Percentiles rank a stretch among this genome's conserved stretches.
Evolutionary conservation across 2,329 filamentous ascomycete species (phyloP).

Genomic region (Cladosporium sp.): DNA sequence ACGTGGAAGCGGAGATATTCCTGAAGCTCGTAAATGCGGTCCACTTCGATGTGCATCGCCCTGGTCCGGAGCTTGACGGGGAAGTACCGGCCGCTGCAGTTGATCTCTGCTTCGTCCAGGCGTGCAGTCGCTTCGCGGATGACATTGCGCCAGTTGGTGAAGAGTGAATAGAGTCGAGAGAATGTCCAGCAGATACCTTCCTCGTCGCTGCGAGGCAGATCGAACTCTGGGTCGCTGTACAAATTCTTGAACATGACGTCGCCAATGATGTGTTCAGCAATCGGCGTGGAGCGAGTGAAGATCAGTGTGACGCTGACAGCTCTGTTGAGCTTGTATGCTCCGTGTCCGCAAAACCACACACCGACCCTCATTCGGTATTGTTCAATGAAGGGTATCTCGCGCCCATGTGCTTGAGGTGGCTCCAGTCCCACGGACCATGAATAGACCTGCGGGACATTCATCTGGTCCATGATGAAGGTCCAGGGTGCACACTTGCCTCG

Average conservation of each 20-base stretch:
- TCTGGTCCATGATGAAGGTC: slow-evolving; percentile 42
- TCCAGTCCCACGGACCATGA: slow-evolving; percentile 41
- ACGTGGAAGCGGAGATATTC: slow-evolving; percentile 41
- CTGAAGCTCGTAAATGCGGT: slow-evolving; percentile 40
- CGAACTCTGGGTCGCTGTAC: slow-evolving; percentile 37
- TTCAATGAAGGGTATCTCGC: slow-evolving; percentile 33
- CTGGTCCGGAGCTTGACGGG: slow-evolving; percentile 32
- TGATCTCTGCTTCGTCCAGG: slow-evolving; percentile 40
- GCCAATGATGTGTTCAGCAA: slow-evolving; percentile 39
- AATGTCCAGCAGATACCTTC: slow-evolving; percentile 43
- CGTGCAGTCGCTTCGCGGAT: slow-evolving; percentile 38
- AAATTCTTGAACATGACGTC: slow-evolving; percentile 38
- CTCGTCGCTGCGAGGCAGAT: slow-evolving; percentile 37
- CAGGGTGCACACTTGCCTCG: slow-evolving; percentile 37
- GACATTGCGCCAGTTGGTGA: slow-evolving; percentile 44
- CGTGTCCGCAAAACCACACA: slow-evolving; percentile 40
- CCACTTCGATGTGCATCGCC: slow-evolving; percentile 33
- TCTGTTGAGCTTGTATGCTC: slow-evolving; percentile 36
- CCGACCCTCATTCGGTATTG: slow-evolving; percentile 40
- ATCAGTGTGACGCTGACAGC: slow-evolving; percentile 38
- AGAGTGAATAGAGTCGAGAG: slow-evolving; percentile 37
- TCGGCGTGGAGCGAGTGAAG: slow-evolving; percentile 37
- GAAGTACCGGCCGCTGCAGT: slow-evolving; percentile 37
- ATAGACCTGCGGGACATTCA: slow-evolving; percentile 44
- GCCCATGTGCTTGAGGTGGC: slow-evolving; percentile 31